Evolutionary conservation across 1,284 basidiomycete genomes (phyloP).

Genomic region (Irpex sp.): DNA sequence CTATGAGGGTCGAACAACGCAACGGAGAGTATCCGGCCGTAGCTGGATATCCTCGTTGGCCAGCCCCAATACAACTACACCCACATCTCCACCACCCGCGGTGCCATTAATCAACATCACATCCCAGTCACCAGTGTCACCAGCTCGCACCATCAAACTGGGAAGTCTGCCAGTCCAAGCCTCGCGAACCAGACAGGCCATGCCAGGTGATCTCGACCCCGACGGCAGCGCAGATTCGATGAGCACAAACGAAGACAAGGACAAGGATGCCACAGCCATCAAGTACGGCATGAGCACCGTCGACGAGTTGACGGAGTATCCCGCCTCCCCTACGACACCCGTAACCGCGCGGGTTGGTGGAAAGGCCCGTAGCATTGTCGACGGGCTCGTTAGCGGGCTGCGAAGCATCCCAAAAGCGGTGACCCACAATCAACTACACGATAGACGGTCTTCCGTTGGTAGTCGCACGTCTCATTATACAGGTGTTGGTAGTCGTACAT

Average conservation of each 20-base stretch:
- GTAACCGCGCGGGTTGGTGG: slow-evolving; percentile 2
- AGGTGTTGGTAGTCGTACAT: too few relatives aligned
- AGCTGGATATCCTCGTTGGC: slow-evolving; percentile 16
- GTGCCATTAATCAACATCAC: not conserved
- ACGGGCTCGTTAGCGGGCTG: slow-evolving; percentile 13
- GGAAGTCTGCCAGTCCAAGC: not conserved
- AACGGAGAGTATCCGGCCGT: not conserved
- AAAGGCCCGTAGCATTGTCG: slow-evolving; percentile 14
- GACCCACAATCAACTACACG: slow-evolving; percentile 14
- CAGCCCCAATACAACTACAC: not conserved
- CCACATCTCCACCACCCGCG: not conserved
- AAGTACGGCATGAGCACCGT: slow-evolving; percentile 9
- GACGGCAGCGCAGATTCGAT: slow-evolving; percentile 6
- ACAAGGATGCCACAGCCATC: slow-evolving; percentile 2
- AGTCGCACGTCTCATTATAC: slow-evolving; percentile 2
- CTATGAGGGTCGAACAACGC: not conserved
- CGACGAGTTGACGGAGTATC: slow-evolving; percentile 10
- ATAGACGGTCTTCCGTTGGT: slow-evolving; percentile 6
- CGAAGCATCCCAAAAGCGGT: slow-evolving; percentile 17
- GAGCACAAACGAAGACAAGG: slow-evolving; percentile 3
- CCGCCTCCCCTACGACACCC: slow-evolving; percentile 3
- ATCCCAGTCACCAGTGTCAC: slow-evolving; percentile 5
- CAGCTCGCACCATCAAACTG: slow-evolving; percentile 9
- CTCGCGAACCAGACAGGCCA: not conserved
- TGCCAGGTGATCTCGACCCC: not conserved